A percentile compares a stretch with the other conserved stretches of the same genome.
Conservation (phyloP, 768 basidiomycete genomes). For the Pisolithus marmoratus region DNA sequence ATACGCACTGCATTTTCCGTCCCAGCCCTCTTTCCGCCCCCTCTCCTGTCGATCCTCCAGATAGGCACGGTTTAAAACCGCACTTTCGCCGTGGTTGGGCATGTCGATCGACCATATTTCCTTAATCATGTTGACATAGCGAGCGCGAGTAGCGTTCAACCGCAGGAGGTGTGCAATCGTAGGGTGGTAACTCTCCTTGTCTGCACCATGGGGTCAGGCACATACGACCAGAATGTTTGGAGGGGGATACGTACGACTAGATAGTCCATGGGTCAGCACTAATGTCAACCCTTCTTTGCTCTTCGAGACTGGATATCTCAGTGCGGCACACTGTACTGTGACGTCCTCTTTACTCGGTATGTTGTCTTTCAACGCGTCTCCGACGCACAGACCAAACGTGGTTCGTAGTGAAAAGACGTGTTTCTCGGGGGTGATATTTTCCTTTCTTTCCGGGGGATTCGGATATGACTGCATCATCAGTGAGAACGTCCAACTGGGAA, state of each 20-base stretch:
- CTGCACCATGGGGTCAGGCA: constrained; percentile 3
- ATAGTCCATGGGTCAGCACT: constrained; percentile 22
- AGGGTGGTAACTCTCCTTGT: constrained; percentile 25
- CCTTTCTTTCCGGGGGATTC: too few species aligned
- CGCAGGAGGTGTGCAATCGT: constrained; percentile 14
- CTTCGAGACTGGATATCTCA: constrained; percentile 21
- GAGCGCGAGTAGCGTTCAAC: neutral
- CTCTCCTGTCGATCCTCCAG: constrained; percentile 20
- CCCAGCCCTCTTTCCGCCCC: neutral
- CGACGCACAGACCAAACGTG: constrained; percentile 12
- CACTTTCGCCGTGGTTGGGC: constrained; percentile 33
- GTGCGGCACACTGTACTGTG: constrained; percentile 17
- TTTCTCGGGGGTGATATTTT: constrained; percentile 7
- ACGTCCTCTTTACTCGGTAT: neutral
- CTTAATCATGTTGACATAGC: constrained; percentile 9
- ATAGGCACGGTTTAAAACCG: constrained; percentile 23
- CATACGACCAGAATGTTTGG: neutral
- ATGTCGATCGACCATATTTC: constrained; percentile 33
- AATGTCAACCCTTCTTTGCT: constrained; percentile 16
- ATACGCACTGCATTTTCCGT: constrained; percentile 19
- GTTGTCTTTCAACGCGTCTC: neutral
- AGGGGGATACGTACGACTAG: constrained; percentile 16
- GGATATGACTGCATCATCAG: neutral
- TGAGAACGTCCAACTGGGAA: neutral
- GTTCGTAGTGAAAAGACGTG: constrained; percentile 11